phyloP scores from a whole-genome alignment of 1,284 basidiomycete species.

The Afroboletus lepidellus region DNA sequence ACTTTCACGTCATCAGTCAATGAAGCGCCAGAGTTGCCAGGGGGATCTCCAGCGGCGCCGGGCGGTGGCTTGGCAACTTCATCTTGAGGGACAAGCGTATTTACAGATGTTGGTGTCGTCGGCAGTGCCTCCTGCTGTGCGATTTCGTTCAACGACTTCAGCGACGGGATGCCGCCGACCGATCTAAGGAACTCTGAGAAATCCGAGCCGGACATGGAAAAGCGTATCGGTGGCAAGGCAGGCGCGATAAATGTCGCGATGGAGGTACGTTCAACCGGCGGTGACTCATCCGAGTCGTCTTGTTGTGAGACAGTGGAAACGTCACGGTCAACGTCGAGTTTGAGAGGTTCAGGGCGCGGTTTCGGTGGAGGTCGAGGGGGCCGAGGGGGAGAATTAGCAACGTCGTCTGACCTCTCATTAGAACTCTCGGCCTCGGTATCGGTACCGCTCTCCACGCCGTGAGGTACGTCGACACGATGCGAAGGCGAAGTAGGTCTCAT shows the following conservation, averaged over 20 bases:
- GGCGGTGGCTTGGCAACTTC: conserved; percentile 17
- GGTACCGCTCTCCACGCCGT: conserved; percentile 68
- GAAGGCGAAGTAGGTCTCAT: conserved; percentile 55
- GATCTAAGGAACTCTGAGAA: conserved; percentile 70
- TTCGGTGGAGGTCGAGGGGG: conserved; percentile 57
- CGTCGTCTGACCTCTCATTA: conserved; percentile 35
- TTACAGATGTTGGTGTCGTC: conserved; percentile 25
- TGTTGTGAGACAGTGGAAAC: conserved; percentile 27
- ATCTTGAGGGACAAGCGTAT: conserved; percentile 35
- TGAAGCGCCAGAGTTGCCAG: conserved; percentile 3
- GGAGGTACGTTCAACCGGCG: conserved; percentile 62
- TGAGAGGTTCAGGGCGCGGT: conserved; percentile 25
- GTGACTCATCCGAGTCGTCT: conserved; percentile 46
- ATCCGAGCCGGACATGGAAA: conserved; percentile 78
- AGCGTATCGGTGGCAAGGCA: conserved; percentile 76
- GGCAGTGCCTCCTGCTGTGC: conserved; percentile 31
- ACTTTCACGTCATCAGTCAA: conserved; percentile 5
- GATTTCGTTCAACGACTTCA: conserved; percentile 45
- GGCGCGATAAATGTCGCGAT: conserved; percentile 76
- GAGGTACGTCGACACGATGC: conserved; percentile 65
- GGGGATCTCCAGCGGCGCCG: not conserved
- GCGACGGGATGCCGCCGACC: conserved; percentile 45
- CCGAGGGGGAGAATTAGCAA: conserved; percentile 22
- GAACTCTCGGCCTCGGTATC: conserved; percentile 63
- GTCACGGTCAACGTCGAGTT: conserved; percentile 22